These are phyloP conservation scores for Trypanosoma theileri DNA, from an alignment of 208 protist genomes.

Conservation along the genomic window DNA sequence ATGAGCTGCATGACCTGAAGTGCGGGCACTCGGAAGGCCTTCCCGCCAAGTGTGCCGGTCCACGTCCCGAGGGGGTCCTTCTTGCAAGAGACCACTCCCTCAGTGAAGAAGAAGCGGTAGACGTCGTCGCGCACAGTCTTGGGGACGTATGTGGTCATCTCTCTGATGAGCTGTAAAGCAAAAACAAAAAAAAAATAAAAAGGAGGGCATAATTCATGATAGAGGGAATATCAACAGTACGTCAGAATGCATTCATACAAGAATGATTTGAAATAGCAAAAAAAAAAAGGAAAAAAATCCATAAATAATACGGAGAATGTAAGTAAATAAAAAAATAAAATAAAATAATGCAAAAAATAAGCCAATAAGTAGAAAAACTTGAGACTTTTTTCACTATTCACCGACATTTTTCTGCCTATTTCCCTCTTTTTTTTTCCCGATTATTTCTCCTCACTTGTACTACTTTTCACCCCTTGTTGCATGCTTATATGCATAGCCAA, in stretches of 20 bases:
- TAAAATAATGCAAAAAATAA: background rate
- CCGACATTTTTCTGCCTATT: too few species aligned
- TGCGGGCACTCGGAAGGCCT: conserved; percentile 71
- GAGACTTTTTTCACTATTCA: too few species aligned
- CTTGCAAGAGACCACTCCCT: conserved; percentile 90
- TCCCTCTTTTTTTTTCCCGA: background rate
- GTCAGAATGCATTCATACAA: too few species aligned
- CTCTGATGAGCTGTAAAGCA: conserved; percentile 8
- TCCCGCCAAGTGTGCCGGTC: conserved; percentile 79
- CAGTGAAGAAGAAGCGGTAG: conserved; percentile 93
- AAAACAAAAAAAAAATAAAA: conserved; percentile 3
- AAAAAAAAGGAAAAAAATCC: conserved; percentile 9
- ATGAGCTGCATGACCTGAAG: conserved; percentile 90
- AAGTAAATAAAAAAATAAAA: too few species aligned
- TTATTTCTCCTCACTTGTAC: background rate
- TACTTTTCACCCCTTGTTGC: conserved; percentile 14
- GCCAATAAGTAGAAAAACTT: too few species aligned
- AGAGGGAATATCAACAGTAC: conserved; percentile 1
- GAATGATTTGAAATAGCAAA: background rate
- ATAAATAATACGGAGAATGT: too few species aligned
- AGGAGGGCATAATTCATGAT: background rate
- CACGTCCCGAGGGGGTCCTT: conserved; percentile 89
- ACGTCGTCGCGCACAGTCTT: conserved; percentile 83
- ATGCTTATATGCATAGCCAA: conserved; percentile 65
- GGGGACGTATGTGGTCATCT: conserved; percentile 85